phyloP scores from a whole-genome alignment of 257 asterid species.

The Cruciata laevipes region DNA sequence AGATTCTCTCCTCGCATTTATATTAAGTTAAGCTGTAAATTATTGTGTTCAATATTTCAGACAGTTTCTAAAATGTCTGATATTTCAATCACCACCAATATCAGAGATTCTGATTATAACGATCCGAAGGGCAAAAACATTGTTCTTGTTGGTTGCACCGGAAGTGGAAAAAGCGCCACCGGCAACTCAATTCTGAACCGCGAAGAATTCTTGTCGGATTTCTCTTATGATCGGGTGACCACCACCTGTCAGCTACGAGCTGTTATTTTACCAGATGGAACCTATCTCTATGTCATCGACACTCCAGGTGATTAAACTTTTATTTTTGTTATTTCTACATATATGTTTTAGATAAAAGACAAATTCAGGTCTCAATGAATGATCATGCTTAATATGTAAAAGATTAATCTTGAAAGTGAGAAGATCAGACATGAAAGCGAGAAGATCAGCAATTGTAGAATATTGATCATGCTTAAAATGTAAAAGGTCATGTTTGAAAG shows the following conservation, averaged over 20 bases:
- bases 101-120: too few species aligned
- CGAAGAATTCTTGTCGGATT: constrained; percentile 49
- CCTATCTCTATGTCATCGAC: constrained; percentile 61
- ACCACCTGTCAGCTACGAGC: constrained; percentile 55
- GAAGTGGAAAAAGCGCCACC: constrained; percentile 80
- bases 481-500: too few species aligned
- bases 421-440: too few species aligned
- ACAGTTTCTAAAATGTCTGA: background rate
- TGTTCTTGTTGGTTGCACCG: constrained; percentile 68
- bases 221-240: constrained; percentile 65
- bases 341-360: too few species aligned
- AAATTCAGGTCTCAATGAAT: too few species aligned
- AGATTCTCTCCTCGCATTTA: too few species aligned
- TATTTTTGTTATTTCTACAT: background rate
- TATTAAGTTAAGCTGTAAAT: too few species aligned
- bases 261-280: constrained; percentile 46
- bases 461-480: too few species aligned
- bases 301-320: constrained; percentile 44
- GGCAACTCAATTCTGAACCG: constrained; percentile 58
- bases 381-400: too few species aligned
- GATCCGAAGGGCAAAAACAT: constrained; percentile 1
- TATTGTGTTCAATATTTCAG: too few species aligned
- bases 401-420: too few species aligned
- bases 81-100: background rate
- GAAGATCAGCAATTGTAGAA: too few species aligned